Evolutionary conservation across 2,329 filamentous ascomycete genomes (phyloP).

Genomic region (Emergomyces orientalis): DNA sequence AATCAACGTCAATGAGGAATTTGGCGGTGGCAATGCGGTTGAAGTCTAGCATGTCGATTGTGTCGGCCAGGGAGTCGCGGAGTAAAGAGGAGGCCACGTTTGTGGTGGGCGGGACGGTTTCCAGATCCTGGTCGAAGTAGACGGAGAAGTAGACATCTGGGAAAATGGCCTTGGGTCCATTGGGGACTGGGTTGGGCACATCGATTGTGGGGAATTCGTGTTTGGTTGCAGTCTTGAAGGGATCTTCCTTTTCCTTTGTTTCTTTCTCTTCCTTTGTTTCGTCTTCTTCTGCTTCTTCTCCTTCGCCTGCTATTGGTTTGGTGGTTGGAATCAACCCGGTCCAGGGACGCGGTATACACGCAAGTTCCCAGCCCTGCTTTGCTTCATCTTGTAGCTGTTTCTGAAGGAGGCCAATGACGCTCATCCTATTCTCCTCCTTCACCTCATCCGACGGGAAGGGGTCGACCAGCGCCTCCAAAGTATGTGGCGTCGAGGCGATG

Average conservation of each 20-base stretch:
- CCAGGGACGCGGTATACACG: constrained; percentile 52
- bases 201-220: constrained; percentile 67
- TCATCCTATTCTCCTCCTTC: constrained; percentile 55
- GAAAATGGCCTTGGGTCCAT: constrained; percentile 68
- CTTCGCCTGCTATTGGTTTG: constrained; percentile 34
- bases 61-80: constrained; percentile 78
- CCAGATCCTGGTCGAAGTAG: constrained; percentile 74
- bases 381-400: constrained; percentile 75
- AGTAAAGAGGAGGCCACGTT: constrained; percentile 74
- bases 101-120: constrained; percentile 71
- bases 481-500: constrained; percentile 79
- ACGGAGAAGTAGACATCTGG: constrained; percentile 93
- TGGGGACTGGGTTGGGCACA: constrained; percentile 65
- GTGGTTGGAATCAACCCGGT: constrained; percentile 24
- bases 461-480: constrained; percentile 75
- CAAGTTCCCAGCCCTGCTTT: constrained; percentile 62
- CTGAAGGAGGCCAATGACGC: constrained; percentile 72
- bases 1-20: constrained; percentile 87
- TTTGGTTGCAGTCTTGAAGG: constrained; percentile 53
- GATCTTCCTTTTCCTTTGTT: constrained; percentile 44
- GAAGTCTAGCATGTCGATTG: constrained; percentile 87
- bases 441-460: constrained; percentile 54
- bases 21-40: constrained; percentile 82
- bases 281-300: constrained; percentile 31
- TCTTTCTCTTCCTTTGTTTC: constrained; percentile 26